A percentile compares a stretch with the other conserved stretches of the same genome.
Evolutionary conservation across 1,284 basidiomycete species (phyloP).

Genomic region (Trichosporon sp.): DNA sequence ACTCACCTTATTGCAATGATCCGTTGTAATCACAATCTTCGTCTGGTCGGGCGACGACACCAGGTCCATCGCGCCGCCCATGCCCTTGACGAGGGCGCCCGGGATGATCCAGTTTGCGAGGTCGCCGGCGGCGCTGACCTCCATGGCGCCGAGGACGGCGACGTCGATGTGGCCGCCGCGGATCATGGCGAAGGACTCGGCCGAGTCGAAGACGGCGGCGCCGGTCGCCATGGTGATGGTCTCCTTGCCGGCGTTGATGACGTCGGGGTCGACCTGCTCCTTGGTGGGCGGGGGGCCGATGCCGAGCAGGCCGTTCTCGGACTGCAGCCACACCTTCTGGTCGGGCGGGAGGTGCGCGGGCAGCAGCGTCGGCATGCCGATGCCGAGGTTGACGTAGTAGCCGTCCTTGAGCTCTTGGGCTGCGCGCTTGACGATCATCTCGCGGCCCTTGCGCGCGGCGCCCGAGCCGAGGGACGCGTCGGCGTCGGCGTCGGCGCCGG

Average conservation of each 20-base stretch:
- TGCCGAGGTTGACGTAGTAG: constrained; percentile 66
- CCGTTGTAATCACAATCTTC: constrained; percentile 59
- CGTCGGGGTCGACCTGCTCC: constrained; percentile 74
- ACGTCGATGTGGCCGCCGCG: constrained; percentile 90
- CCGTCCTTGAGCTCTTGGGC: constrained; percentile 84
- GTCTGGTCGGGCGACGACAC: constrained; percentile 51
- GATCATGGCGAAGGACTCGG: constrained; percentile 91
- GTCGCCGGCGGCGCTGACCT: constrained; percentile 83
- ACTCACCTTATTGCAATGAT: constrained; percentile 63
- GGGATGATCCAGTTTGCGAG: constrained; percentile 97
- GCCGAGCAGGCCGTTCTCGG: constrained; percentile 86
- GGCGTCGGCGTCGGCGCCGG: constrained; percentile 44
- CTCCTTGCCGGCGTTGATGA: constrained; percentile 92
- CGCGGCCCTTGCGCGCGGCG: constrained; percentile 54
- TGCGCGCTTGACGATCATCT: constrained; percentile 67
- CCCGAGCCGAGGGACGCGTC: constrained; percentile 53
- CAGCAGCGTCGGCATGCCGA: constrained; percentile 85
- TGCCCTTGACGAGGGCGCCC: constrained; percentile 79
- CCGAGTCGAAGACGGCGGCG: constrained; percentile 82
- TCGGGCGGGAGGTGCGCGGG: constrained; percentile 70
- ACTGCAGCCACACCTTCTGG: constrained; percentile 79
- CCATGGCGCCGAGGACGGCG: constrained; percentile 73
- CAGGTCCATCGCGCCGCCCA: constrained; percentile 80
- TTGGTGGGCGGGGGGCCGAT: constrained; percentile 87
- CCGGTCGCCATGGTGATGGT: constrained; percentile 83